These are phyloP conservation scores for Mycena indigotica DNA, from an alignment of 768 basidiomycete species.

Conservation along the genomic window DNA sequence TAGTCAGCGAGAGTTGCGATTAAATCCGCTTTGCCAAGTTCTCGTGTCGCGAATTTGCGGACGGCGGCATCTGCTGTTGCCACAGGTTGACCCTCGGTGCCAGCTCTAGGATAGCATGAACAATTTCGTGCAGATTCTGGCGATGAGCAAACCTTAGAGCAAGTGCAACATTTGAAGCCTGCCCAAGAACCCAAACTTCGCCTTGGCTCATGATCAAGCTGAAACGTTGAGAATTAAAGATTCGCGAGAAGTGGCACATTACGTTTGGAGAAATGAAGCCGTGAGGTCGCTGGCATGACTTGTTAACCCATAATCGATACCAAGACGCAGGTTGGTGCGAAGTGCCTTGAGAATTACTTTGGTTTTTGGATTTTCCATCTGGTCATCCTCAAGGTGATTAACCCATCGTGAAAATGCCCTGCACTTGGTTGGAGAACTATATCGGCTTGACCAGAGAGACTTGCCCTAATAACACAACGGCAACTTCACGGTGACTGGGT, in stretches of 20 bases:
- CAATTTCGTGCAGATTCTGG: not conserved
- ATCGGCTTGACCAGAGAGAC: not conserved
- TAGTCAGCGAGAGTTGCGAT: slow-evolving; percentile 91
- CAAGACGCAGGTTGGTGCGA: slow-evolving; percentile 85
- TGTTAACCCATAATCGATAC: slow-evolving; percentile 86
- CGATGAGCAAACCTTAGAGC: slow-evolving; percentile 51
- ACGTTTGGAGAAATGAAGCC: slow-evolving; percentile 89
- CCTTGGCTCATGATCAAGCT: slow-evolving; percentile 92
- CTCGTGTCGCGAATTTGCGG: slow-evolving; percentile 82
- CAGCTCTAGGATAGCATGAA: slow-evolving; percentile 32
- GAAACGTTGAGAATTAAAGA: not conserved
- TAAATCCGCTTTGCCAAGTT: slow-evolving; percentile 73
- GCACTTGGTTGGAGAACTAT: not conserved
- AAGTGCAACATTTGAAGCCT: slow-evolving; percentile 66
- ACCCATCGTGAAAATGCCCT: slow-evolving; percentile 86
- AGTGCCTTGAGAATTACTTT: slow-evolving; percentile 76
- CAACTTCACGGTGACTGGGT: slow-evolving; percentile 74
- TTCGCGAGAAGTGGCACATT: not conserved
- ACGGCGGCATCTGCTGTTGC: slow-evolving; percentile 74
- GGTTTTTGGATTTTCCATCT: slow-evolving; percentile 70
- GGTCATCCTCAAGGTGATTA: slow-evolving; percentile 83
- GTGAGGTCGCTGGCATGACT: slow-evolving; percentile 77
- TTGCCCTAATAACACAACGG: slow-evolving; percentile 77
- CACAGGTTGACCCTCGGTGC: slow-evolving; percentile 74
- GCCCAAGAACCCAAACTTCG: slow-evolving; percentile 81